These are phyloP conservation scores for Rhodomyrtus psidioides DNA, from an alignment of 441 rosid genomes.

Conservation along the genomic window DNA sequence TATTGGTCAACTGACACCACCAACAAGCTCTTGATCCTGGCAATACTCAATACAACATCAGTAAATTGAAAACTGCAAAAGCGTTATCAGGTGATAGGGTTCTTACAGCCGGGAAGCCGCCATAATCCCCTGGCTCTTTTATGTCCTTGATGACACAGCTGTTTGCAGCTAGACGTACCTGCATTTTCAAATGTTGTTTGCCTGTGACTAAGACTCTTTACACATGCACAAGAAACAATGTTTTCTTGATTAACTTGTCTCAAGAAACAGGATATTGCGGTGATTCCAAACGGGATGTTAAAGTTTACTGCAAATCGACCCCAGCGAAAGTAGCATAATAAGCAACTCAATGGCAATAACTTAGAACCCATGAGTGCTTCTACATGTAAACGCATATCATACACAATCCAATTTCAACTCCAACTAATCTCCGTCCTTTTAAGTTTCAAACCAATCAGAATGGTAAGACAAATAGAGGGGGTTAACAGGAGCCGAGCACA, in stretches of 20 bases:
- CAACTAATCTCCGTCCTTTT: not conserved
- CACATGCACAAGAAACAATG: not conserved
- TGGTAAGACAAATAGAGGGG: not conserved
- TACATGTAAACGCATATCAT: not conserved
- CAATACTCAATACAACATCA: not conserved
- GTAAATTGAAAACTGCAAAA: not conserved
- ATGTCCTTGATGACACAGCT: slow-evolving; percentile 65
- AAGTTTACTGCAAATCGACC: not conserved
- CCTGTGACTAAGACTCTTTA: not conserved
- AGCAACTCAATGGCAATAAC: not conserved
- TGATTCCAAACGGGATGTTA: not conserved
- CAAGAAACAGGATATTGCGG: not conserved
- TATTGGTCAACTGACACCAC: slow-evolving; percentile 41
- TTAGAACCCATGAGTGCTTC: not conserved
- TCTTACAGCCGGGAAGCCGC: slow-evolving; percentile 79
- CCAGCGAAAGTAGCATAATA: not conserved
- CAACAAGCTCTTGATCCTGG: not conserved
- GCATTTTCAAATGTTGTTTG: slow-evolving; percentile 1
- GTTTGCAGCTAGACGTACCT: slow-evolving; percentile 71
- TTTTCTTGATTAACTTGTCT: not conserved
- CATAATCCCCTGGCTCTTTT: slow-evolving; percentile 61
- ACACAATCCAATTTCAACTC: not conserved
- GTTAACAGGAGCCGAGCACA: not conserved
- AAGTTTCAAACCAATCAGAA: not conserved
- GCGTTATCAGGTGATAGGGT: not conserved